Conservation (phyloP, 805 yeast genomes). For the Wickerhamiella hasegawae region DNA sequence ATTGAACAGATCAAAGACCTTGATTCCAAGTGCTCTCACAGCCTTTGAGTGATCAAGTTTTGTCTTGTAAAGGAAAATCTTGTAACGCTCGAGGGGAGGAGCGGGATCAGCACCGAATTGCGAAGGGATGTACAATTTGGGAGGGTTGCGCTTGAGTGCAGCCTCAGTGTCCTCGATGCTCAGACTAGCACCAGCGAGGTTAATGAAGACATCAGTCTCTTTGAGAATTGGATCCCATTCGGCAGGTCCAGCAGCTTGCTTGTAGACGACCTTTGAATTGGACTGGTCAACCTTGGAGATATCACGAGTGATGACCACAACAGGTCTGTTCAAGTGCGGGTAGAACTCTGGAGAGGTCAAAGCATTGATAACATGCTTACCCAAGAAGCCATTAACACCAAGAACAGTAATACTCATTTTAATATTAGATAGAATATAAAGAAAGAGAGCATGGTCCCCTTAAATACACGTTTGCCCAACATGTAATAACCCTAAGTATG, state of each 20-base stretch:
- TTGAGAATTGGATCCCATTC: constrained; percentile 2
- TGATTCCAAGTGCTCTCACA: constrained; percentile 6
- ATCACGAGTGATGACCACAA: constrained; percentile 34
- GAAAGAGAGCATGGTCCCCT: too few species aligned
- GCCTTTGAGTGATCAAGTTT: constrained; percentile 2
- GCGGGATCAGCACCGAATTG: constrained; percentile 35
- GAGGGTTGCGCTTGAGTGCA: constrained; percentile 24
- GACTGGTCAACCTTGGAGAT: constrained; percentile 14
- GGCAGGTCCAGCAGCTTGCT: neutral
- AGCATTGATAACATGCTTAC: constrained; percentile 32
- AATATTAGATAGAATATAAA: too few species aligned
- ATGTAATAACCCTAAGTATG: too few species aligned
- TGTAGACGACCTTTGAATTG: neutral
- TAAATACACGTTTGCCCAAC: too few species aligned
- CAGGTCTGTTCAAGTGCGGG: constrained; percentile 29
- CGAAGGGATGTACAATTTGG: constrained; percentile 39
- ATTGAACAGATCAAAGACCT: constrained; percentile 3
- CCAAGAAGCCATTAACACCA: constrained; percentile 37
- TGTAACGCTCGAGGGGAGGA: neutral
- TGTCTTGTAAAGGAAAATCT: neutral
- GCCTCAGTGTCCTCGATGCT: constrained; percentile 23
- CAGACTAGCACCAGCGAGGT: constrained; percentile 24
- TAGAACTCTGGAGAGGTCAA: constrained; percentile 27
- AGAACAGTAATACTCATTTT: constrained; percentile 29
- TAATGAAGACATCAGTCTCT: constrained; percentile 25